Evolutionary conservation across 1,284 basidiomycete species (phyloP).

Genomic region (Sporisorium scitamineum): DNA sequence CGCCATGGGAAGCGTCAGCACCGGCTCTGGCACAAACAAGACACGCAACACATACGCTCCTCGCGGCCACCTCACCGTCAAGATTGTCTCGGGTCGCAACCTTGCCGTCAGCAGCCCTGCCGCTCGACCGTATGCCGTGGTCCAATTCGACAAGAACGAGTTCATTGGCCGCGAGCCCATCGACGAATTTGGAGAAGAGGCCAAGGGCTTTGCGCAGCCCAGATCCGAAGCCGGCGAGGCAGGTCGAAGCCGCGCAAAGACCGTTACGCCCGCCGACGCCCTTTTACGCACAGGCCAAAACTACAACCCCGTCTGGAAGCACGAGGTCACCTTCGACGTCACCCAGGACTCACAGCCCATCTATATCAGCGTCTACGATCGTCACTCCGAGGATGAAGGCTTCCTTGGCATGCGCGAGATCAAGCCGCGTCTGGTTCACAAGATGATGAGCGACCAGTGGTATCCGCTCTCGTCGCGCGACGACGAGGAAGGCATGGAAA

Average conservation of each 20-base stretch:
- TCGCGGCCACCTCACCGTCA: conserved; percentile 90
- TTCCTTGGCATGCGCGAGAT: conserved; percentile 94
- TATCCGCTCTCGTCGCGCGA: conserved; percentile 77
- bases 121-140: conserved; percentile 91
- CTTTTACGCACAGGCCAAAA: conserved; percentile 66
- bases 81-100: conserved; percentile 90
- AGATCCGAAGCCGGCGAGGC: conserved; percentile 75
- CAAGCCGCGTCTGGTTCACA: conserved; percentile 87
- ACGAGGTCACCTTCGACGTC: conserved; percentile 91
- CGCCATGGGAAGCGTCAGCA: conserved; percentile 5
- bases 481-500: conserved; percentile 49
- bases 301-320: conserved; percentile 97
- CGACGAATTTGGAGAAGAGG: conserved; percentile 84
- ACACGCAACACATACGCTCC: conserved; percentile 66
- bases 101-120: conserved; percentile 72
- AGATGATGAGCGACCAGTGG: conserved; percentile 97
- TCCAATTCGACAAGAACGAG: conserved; percentile 99
- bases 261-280: conserved; percentile 52
- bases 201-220: conserved; percentile 81
- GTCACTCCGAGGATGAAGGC: conserved; percentile 81
- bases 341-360: conserved; percentile 89
- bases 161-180: conserved; percentile 93
- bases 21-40: conserved; percentile 14
- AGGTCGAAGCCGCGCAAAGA: conserved; percentile 71
- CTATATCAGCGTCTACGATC: conserved; percentile 93